Base-by-base conservation (phyloP, 2,329 filamentous ascomycete genomes). In the Neocucurbitaria cava region DNA sequence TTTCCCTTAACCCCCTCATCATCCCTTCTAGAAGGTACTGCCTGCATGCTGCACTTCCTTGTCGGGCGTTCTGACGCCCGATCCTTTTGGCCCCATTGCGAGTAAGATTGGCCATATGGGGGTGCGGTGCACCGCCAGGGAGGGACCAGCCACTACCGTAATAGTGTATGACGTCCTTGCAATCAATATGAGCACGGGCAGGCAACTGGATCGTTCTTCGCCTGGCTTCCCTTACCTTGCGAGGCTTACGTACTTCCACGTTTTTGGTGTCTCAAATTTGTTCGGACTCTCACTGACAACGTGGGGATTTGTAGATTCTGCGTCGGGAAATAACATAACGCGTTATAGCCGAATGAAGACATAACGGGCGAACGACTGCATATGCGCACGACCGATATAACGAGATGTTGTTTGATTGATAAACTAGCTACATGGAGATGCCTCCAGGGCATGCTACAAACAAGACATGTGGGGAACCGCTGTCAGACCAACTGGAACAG, bases 71-170 rank as follows among this genome's bases (percentile, higher is more conserved):
- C 10, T 15, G 18, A 30, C 41, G 24, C 41, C 13, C 20, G 26
- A 23, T 21, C 18, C 15, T 38, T 43, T 30, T 39, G 44, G 44
- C 44, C 44, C 44, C 44, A 38, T 43, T 5, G 23, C 24, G 24
- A 18, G 11, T 18, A 20, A 28, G 40, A 28, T 30, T 18, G n/a
- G 13, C 41, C 24, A 30, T n/a, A 20, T 30, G 11, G 9, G 41
- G 41, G 21, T 43, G 20, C 38, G n/a, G n/a, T n/a, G 24, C 51
- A 45, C 52, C 35, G 52, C 47, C n/a, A 21, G 38, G 46, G 17
- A 9, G n/a, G n/a, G n/a, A n/a, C n/a, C 52, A 65, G 65, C 63
- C 61, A 64, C 62, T 54, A 57, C 54, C 50, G 44, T 60, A 66
- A 61, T 65, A 65, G 66, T 48, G 55, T 59, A 57, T 61, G 58